These are phyloP conservation scores for Phytophthora citricola DNA, from an alignment of 352 stramenopile species.

Conservation along the genomic window DNA sequence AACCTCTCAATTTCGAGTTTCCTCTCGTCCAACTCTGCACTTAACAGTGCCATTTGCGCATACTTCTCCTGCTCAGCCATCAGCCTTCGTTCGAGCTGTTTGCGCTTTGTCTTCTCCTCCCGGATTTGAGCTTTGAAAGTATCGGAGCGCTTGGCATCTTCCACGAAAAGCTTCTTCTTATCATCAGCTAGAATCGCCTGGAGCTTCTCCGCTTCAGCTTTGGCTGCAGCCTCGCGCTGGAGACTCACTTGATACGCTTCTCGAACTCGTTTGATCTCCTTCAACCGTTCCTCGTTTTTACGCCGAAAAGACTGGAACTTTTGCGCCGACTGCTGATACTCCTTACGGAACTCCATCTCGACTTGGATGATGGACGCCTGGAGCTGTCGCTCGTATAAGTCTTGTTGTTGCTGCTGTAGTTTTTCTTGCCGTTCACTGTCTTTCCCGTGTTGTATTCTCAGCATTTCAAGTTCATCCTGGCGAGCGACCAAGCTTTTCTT, in stretches of 20 bases:
- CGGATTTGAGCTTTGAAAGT: constrained; percentile 57
- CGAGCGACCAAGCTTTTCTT: constrained; percentile 52
- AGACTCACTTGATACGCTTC: constrained; percentile 59
- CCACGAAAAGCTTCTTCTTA: constrained; percentile 52
- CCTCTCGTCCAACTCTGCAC: constrained; percentile 35
- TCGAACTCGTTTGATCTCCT: constrained; percentile 47
- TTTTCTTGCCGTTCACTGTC: constrained; percentile 58
- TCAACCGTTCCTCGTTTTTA: constrained; percentile 49
- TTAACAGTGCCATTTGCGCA: constrained; percentile 21
- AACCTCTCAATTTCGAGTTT: constrained; percentile 26
- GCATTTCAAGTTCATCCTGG: constrained; percentile 56
- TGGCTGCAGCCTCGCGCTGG: constrained; percentile 49
- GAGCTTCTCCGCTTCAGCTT: constrained; percentile 51
- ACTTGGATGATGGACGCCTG: constrained; percentile 63
- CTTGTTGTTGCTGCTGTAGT: constrained; percentile 64
- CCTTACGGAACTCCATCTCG: constrained; percentile 78
- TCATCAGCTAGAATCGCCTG: constrained; percentile 58
- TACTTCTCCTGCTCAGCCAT: constrained; percentile 29
- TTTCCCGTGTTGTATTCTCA: constrained; percentile 57
- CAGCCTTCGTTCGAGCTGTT: constrained; percentile 43
- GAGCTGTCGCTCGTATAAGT: constrained; percentile 62
- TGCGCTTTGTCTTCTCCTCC: constrained; percentile 24
- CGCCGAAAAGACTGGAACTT: constrained; percentile 57
- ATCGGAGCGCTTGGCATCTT: constrained; percentile 51
- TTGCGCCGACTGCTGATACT: constrained; percentile 50